Evolutionary conservation across 2,329 filamentous ascomycete species (phyloP).

Genomic region (Zasmidium angulare): DNA sequence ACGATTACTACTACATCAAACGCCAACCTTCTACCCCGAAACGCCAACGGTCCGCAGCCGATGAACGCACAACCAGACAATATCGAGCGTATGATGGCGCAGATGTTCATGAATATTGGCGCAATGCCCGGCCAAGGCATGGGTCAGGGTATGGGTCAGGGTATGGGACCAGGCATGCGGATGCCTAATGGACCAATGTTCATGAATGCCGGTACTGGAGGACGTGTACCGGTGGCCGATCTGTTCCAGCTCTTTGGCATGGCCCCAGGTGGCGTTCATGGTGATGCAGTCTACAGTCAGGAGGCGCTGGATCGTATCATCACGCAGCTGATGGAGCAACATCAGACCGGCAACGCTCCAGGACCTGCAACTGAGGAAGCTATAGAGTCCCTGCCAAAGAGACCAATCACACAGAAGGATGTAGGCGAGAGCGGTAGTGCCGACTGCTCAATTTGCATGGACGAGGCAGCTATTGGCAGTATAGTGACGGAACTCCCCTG

Average conservation of each 20-base stretch:
- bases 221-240: slow-evolving; percentile 15
- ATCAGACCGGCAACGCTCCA: slow-evolving; percentile 72
- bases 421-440: slow-evolving; percentile 69
- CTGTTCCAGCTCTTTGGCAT: slow-evolving; percentile 27
- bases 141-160: too few relatives aligned
- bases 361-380: slow-evolving; percentile 76
- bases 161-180: too few relatives aligned
- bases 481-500: slow-evolving; percentile 80
- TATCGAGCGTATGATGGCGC: slow-evolving; percentile 32
- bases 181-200: slow-evolving; percentile 3
- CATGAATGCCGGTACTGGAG: slow-evolving; percentile 7
- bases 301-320: slow-evolving; percentile 89
- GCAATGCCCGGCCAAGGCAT: slow-evolving; percentile 4
- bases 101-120: slow-evolving; percentile 35
- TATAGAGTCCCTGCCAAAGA: slow-evolving; percentile 67
- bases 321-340: slow-evolving; percentile 82
- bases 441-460: slow-evolving; percentile 95
- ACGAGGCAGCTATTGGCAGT: slow-evolving; percentile 70
- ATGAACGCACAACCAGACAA: slow-evolving; percentile 34
- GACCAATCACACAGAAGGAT: slow-evolving; percentile 66
- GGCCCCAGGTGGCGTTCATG: slow-evolving; percentile 48
- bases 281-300: slow-evolving; percentile 87
- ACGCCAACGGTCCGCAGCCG: slow-evolving; percentile 52
- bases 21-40: slow-evolving; percentile 48
- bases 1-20: slow-evolving; percentile 32